phyloP scores from a whole-genome alignment of 192 early-diverging fungal species.

The Podila epigama region DNA sequence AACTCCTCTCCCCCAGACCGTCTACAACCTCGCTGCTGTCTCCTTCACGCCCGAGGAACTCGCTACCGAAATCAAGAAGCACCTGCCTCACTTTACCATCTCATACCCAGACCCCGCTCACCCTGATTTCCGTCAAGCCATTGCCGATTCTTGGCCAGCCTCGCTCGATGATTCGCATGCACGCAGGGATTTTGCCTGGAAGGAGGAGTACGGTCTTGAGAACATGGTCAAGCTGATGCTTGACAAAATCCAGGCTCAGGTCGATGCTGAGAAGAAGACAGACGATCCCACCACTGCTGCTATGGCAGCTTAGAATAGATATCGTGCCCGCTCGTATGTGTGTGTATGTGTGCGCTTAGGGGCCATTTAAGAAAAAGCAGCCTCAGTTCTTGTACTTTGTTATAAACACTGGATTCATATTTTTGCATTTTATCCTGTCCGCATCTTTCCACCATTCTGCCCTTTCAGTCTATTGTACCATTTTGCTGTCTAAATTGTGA shows the following conservation, averaged over 20 bases:
- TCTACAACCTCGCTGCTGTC: conserved; percentile 70
- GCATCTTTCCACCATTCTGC: too few species aligned
- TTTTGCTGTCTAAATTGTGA: too few species aligned
- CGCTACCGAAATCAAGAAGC: conserved; percentile 59
- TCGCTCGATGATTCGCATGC: conserved; percentile 67
- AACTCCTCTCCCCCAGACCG: conserved; percentile 58
- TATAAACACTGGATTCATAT: too few species aligned
- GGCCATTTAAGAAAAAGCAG: too few species aligned
- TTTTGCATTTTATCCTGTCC: too few species aligned
- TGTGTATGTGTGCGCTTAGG: background rate
- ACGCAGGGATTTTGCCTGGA: conserved; percentile 72
- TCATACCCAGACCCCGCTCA: conserved; percentile 52
- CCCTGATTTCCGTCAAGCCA: conserved; percentile 68
- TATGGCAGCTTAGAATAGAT: conserved; percentile 14
- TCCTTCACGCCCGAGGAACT: conserved; percentile 66
- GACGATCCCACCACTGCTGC: conserved; percentile 13
- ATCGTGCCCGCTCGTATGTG: background rate
- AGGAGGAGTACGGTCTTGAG: conserved; percentile 60
- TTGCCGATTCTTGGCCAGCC: conserved; percentile 72
- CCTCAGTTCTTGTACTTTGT: too few species aligned
- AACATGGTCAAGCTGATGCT: conserved; percentile 70
- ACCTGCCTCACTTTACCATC: conserved; percentile 62
- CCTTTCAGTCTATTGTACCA: too few species aligned
- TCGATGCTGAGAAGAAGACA: conserved; percentile 41
- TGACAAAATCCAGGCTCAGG: conserved; percentile 59